Base-by-base conservation (phyloP, 2,329 filamentous ascomycete species). In the Fusarium odoratissimum region DNA sequence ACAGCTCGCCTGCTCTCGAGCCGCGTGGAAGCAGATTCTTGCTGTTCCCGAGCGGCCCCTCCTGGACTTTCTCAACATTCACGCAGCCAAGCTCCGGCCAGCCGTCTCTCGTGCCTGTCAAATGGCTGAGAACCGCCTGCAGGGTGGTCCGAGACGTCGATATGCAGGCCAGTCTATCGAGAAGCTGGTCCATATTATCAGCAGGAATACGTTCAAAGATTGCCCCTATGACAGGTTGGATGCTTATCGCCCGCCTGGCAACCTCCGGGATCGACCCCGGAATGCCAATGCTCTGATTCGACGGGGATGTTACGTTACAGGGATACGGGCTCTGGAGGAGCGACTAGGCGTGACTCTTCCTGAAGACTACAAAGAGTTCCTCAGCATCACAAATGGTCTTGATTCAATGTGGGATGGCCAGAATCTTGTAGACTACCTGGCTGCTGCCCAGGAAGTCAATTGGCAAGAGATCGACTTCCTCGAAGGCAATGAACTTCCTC, bases 331-430 rank as follows among this genome's bases (percentile, higher is more conserved):
- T 31, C 21, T 67, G 3, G 62, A 67, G 19, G 13, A 61, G 1
- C 40, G 64, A 10, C 55, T 67, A 2, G 31, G 14, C 2, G 19
- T 46, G 9, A 16, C 16, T 10, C 45, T 67, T 17, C 63, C 55
- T 4, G 21, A 21, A 19, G 64, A 61, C 8, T 67, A 61, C 17
- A 61, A 67, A 28, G 30, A 54, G 21, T 44, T 67, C 7, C 41
- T 67, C 0, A 8, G 35, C 6, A 33, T 52, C 2, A 54, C 54
- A 1, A 42, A 67, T 17, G 64, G 64, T 8, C 64, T 67, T 8
- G 55, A n/a, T 10, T 30, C 63, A 9, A 46, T 52, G 3, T 67
- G 64, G 64, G 44, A 67, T 14, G 55, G 54, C 4, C 63, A 67
- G 5, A 67, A 60, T 38, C 33, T 45, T 6, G 30, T 67, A 3